A percentile compares a stretch with the other conserved stretches of the same genome.
Evolutionary conservation across 1,139 yeast species (phyloP).

Genomic region (Petasospora rhodanensis): DNA sequence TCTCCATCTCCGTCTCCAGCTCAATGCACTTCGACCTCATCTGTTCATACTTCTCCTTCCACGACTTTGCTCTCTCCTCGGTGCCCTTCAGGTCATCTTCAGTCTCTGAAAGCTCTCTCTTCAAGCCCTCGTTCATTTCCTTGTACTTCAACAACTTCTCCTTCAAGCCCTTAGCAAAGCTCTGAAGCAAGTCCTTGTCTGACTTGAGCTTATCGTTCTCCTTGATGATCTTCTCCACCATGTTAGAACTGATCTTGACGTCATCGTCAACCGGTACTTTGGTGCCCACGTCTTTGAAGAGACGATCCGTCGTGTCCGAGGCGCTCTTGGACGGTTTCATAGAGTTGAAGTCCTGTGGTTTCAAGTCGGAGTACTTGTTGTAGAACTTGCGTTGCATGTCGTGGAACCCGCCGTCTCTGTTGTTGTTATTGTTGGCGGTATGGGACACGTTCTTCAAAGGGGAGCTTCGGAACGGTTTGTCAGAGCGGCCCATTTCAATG

Average conservation of each 20-base stretch:
- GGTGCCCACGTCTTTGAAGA: slow-evolving; percentile 16
- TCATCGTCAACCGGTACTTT: slow-evolving; percentile 21
- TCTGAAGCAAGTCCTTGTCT: slow-evolving; percentile 17
- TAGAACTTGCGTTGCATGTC: slow-evolving; percentile 13
- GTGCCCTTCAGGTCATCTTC: slow-evolving; percentile 7
- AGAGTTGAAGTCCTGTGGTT: slow-evolving; percentile 10
- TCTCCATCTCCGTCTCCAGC: slow-evolving; percentile 1
- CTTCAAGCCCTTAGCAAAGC: slow-evolving; percentile 19
- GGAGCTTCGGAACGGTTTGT: slow-evolving; percentile 12
- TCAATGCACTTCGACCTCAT: slow-evolving; percentile 7
- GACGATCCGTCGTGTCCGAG: slow-evolving; percentile 19
- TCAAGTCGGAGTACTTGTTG: slow-evolving; percentile 15
- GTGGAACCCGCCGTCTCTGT: slow-evolving; percentile 5
- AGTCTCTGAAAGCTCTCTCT: slow-evolving; percentile 8
- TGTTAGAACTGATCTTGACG: slow-evolving; percentile 22
- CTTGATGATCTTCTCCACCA: slow-evolving; percentile 24
- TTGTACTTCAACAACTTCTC: slow-evolving; percentile 23
- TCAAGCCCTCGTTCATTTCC: slow-evolving; percentile 17
- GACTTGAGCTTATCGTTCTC: slow-evolving; percentile 19
- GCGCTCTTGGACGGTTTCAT: slow-evolving; percentile 9
- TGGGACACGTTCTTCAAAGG: slow-evolving; percentile 11
- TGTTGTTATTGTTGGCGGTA: slow-evolving; percentile 1
- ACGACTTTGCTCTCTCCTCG: neutral
- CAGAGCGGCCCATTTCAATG: slow-evolving; percentile 17
- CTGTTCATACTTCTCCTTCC: slow-evolving; percentile 6